These are phyloP conservation scores for Rhododendron kiyosumense DNA, from an alignment of 148 eudicot genomes.

Conservation along the genomic window DNA sequence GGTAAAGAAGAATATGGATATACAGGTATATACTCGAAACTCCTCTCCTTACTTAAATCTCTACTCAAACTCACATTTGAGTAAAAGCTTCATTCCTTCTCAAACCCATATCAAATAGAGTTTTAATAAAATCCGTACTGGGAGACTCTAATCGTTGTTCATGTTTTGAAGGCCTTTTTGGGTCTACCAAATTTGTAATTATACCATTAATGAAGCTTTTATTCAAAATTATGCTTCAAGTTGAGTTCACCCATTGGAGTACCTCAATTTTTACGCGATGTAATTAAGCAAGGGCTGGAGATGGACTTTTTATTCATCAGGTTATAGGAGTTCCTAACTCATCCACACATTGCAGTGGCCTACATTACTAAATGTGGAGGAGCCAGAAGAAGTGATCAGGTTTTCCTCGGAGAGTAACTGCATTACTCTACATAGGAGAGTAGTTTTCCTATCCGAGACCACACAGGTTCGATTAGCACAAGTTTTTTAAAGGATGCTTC, in stretches of 20 bases:
- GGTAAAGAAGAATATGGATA: not conserved
- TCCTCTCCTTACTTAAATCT: not conserved
- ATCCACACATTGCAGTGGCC: conserved; percentile 1
- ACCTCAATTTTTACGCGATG: not conserved
- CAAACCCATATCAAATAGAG: not conserved
- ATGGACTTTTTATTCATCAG: not conserved
- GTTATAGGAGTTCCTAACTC: not conserved
- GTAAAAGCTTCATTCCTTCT: not conserved
- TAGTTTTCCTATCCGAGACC: not conserved
- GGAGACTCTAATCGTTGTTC: not conserved
- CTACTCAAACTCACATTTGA: not conserved
- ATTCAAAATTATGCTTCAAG: not conserved
- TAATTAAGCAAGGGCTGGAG: not conserved
- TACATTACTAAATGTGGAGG: not conserved
- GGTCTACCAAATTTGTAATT: not conserved
- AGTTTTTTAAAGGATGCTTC: not conserved
- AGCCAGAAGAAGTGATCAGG: conserved; percentile 5
- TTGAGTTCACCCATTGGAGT: not conserved
- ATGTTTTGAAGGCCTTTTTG: not conserved
- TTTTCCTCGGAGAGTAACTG: conserved; percentile 3
- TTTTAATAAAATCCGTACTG: not conserved
- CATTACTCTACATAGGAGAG: not conserved
- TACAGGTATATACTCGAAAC: not conserved
- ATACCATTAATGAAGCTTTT: not conserved
- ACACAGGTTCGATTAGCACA: not conserved